Percentiles rank a stretch among this genome's conserved stretches.
Evolutionary conservation across 306 rosid genomes (phyloP).

Genomic region (Elaeagnus macrophylla): DNA sequence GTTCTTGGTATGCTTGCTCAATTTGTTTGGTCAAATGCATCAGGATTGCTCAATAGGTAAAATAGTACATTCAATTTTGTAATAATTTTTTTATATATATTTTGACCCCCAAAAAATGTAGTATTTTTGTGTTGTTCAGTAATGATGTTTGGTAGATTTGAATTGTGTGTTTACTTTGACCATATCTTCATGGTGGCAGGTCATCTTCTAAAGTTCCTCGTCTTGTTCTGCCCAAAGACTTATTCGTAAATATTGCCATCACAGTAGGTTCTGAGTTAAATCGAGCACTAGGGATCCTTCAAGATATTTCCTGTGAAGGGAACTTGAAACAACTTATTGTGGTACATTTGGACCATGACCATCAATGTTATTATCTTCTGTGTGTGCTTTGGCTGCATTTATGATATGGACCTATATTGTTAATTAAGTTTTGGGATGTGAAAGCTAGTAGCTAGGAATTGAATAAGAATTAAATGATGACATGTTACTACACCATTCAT

Average conservation of each 20-base stretch:
- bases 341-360: slow-evolving; percentile 34
- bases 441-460: too few relatives aligned
- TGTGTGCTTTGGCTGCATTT: not conserved
- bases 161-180: slow-evolving; percentile 14
- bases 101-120: too few relatives aligned
- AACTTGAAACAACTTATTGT: slow-evolving; percentile 57
- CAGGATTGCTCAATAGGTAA: slow-evolving; percentile 58
- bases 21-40: slow-evolving; percentile 70
- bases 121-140: slow-evolving; percentile 4
- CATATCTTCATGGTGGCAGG: slow-evolving; percentile 33
- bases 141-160: slow-evolving; percentile 4
- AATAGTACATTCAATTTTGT: slow-evolving; percentile 12
- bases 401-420: not conserved
- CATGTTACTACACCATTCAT: too few relatives aligned
- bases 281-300: slow-evolving; percentile 52
- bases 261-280: slow-evolving; percentile 56
- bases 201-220: slow-evolving; percentile 53
- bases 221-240: slow-evolving; percentile 53
- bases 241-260: slow-evolving; percentile 51
- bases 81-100: too few relatives aligned
- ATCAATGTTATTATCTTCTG: not conserved
- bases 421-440: not conserved
- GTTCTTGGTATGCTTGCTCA: slow-evolving; percentile 70
- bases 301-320: slow-evolving; percentile 76
- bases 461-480: too few relatives aligned